Evolutionary conservation across 441 rosid species (phyloP), one percentile per base, ranked within the genome.

Genomic region (Corymbia citriodora): DNA sequence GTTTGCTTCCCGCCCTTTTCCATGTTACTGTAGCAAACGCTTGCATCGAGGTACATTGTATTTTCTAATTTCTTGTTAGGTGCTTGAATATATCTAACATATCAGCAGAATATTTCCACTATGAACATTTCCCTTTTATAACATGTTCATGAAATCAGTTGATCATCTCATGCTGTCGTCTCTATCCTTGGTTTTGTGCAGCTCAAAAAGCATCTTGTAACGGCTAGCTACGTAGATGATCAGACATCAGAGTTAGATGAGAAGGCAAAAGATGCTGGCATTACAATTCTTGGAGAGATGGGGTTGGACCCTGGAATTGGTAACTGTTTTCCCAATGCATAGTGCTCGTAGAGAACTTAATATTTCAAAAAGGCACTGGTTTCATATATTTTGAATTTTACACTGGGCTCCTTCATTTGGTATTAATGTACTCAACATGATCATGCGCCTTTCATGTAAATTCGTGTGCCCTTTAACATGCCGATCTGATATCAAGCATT

Each of bases 281-380:
- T 96, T 89, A 95, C 98, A 7, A 96, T 97, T 94, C 98, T 98
- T 88, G 99, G 99, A 12, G 99, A 97, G 95, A 96, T 97, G 98
- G 99, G 99, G 85, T 92, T 98, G 93, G 99, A 98, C 93, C 99
- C 99, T 90, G 99, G 99, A 92, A 98, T 98, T 57, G 99, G 99
- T 96, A 95, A 92, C 52, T 81, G 86, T 48, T 48, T 81, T 25
- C 53, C 31, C 31, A 27, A 81, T 45, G 19, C 11, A 14, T 81
- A 13, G 85, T 45, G 86, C 74, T 65, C 18, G 19, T 65, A 65
- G 36, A 81, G 86, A 81, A 81, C 53, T 81, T 25, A 81, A 27
- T 81, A 48, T 48, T 81, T 45, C 86, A 81, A 48, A 81, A 53
- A 81, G 54, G 86, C 86, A 81, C 19, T 48, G 49, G 86, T 81